phyloP scores from a whole-genome alignment of 1,139 yeast species.

The Debaryomycetaceae sp. region DNA sequence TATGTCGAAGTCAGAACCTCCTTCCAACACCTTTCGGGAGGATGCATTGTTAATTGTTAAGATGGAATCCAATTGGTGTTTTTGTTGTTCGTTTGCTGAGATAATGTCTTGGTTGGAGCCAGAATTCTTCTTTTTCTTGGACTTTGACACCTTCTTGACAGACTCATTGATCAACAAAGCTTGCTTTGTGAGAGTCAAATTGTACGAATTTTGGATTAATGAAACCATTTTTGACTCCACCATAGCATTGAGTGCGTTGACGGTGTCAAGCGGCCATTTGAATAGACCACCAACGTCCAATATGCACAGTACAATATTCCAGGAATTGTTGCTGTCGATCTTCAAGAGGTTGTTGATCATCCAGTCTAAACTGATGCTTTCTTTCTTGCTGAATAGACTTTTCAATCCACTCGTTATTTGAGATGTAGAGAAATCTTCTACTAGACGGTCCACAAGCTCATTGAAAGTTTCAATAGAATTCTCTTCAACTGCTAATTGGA shows the following conservation, averaged over 20 bases:
- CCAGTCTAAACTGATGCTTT: slow-evolving; percentile 35
- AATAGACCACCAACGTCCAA: slow-evolving; percentile 74
- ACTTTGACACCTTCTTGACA: slow-evolving; percentile 16
- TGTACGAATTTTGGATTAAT: slow-evolving; percentile 48
- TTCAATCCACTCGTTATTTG: slow-evolving; percentile 40
- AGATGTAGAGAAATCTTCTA: slow-evolving; percentile 54
- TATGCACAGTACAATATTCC: slow-evolving; percentile 57
- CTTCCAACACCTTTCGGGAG: slow-evolving; percentile 18
- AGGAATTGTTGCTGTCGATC: slow-evolving; percentile 41
- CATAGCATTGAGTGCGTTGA: slow-evolving; percentile 40
- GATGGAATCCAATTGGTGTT: slow-evolving; percentile 35
- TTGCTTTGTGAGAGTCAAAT: slow-evolving; percentile 55
- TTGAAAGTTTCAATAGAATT: slow-evolving; percentile 61
- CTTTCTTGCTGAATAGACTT: slow-evolving; percentile 14
- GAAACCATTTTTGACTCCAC: slow-evolving; percentile 50
- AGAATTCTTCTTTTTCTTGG: slow-evolving; percentile 15
- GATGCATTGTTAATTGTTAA: slow-evolving; percentile 33
- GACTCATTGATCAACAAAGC: slow-evolving; percentile 29
- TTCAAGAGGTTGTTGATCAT: slow-evolving; percentile 32
- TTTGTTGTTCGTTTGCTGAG: slow-evolving; percentile 17
- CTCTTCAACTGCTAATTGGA: slow-evolving; percentile 44
- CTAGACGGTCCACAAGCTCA: slow-evolving; percentile 64
- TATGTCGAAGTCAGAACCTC: slow-evolving; percentile 24
- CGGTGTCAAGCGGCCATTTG: slow-evolving; percentile 52
- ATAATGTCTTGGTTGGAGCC: slow-evolving; percentile 16